Conservation (phyloP, 805 yeast species). For the Schwanniomyces pseudopolymorphus region DNA sequence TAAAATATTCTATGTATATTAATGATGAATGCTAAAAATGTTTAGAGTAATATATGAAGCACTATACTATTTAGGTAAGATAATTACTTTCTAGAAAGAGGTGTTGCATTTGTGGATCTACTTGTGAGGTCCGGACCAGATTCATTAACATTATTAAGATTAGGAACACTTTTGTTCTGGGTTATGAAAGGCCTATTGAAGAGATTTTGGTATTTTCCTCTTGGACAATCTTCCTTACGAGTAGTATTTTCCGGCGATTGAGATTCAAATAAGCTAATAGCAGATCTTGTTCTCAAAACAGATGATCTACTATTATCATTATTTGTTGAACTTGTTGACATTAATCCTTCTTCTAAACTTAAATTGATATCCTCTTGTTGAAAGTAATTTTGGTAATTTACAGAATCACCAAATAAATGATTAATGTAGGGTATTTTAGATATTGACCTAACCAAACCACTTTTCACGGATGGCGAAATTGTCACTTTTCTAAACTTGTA, state of each 20-base stretch:
- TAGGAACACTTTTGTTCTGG: slow-evolving; percentile 22
- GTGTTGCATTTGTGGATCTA: background rate
- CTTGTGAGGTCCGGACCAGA: background rate
- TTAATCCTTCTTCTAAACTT: slow-evolving; percentile 35
- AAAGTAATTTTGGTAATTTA: slow-evolving; percentile 17
- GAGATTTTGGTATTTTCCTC: slow-evolving; percentile 19
- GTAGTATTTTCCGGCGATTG: slow-evolving; percentile 10
- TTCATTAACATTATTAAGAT: background rate
- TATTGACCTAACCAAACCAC: slow-evolving; percentile 7
- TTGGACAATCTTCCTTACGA: slow-evolving; percentile 2
- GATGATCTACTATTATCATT: slow-evolving; percentile 12
- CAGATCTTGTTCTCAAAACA: slow-evolving; percentile 38
- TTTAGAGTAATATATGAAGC: background rate
- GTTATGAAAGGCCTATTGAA: slow-evolving; percentile 37
- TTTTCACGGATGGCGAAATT: slow-evolving; percentile 11
- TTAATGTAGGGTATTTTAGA: slow-evolving; percentile 23
- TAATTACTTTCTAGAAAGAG: background rate
- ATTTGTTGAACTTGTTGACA: slow-evolving; percentile 19
- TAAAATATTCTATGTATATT: background rate
- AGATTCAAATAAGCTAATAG: slow-evolving; percentile 25
- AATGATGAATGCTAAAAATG: background rate
- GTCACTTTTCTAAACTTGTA: slow-evolving; percentile 13
- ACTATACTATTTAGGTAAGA: background rate
- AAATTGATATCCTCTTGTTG: slow-evolving; percentile 19
- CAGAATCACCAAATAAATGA: slow-evolving; percentile 10